Conservation (phyloP, 2,329 filamentous ascomycete genomes). For the Aspergillus unguis region DNA sequence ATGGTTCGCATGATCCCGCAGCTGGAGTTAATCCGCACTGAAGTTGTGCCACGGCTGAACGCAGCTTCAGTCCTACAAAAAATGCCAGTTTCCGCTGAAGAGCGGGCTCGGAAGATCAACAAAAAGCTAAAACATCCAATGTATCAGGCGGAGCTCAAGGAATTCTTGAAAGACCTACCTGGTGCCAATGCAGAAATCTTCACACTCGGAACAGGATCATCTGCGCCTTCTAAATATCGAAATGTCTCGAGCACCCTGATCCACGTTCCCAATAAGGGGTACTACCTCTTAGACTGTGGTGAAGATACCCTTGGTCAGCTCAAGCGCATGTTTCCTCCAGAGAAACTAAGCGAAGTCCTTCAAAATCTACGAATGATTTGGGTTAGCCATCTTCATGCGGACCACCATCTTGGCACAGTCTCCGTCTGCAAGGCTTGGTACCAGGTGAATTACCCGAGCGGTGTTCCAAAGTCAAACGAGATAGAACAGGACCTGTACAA, state of each 20-base stretch:
- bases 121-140: slow-evolving; percentile 25
- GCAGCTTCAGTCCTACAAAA: slow-evolving; percentile 17
- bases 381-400: slow-evolving; percentile 94
- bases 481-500: slow-evolving; percentile 35
- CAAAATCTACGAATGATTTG: slow-evolving; percentile 75
- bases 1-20: slow-evolving; percentile 46
- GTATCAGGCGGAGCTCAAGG: slow-evolving; percentile 36
- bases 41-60: slow-evolving; percentile 29
- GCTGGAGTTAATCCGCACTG: slow-evolving; percentile 35
- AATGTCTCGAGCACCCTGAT: slow-evolving; percentile 90
- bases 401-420: slow-evolving; percentile 87
- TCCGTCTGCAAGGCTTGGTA: slow-evolving; percentile 82
- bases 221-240: slow-evolving; percentile 84
- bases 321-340: slow-evolving; percentile 64
- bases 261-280: slow-evolving; percentile 78
- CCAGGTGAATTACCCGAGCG: slow-evolving; percentile 48
- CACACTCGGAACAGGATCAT: slow-evolving; percentile 86
- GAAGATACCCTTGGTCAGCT: slow-evolving; percentile 91
- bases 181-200: slow-evolving; percentile 76
- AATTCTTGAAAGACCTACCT: slow-evolving; percentile 63
- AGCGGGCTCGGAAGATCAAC: slow-evolving; percentile 28
- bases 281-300: slow-evolving; percentile 84
- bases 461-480: slow-evolving; percentile 40
- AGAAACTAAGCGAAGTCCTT: slow-evolving; percentile 68
- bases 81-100: slow-evolving; percentile 30